phyloP scores from a whole-genome alignment of 1,139 yeast genomes.

The Sugiyamaella pinicola region DNA sequence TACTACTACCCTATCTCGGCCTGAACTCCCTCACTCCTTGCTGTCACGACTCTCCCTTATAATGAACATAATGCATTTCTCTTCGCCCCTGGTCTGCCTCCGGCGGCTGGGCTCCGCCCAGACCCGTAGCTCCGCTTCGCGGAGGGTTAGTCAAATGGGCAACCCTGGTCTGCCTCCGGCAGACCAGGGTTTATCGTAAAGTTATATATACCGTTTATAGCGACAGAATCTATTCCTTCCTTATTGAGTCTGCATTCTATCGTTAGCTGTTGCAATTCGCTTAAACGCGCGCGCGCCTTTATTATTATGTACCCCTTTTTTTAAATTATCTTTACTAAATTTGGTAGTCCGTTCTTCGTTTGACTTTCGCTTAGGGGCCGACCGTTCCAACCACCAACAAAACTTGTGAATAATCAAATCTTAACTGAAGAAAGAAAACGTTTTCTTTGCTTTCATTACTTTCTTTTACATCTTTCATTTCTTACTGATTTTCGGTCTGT shows the following conservation, averaged over 20 bases:
- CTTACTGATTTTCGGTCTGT: background rate
- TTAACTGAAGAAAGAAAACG: too few relatives aligned
- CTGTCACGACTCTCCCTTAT: too few relatives aligned
- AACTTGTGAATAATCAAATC: background rate
- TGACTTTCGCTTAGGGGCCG: slow-evolving; percentile 7
- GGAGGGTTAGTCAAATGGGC: too few relatives aligned
- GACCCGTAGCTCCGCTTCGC: too few relatives aligned
- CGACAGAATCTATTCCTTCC: background rate
- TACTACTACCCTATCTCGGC: slow-evolving; percentile 14
- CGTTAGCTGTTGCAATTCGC: background rate
- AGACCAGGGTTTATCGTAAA: too few relatives aligned
- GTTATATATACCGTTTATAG: slow-evolving; percentile 1
- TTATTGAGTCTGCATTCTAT: background rate
- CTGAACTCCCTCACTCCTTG: background rate
- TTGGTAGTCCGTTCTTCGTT: slow-evolving; percentile 2
- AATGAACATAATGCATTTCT: background rate
- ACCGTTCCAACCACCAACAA: too few relatives aligned
- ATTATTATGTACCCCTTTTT: slow-evolving; percentile 8
- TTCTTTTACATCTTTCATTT: background rate
- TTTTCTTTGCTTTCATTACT: too few relatives aligned
- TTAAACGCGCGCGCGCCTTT: slow-evolving; percentile 6
- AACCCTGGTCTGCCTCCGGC: too few relatives aligned
- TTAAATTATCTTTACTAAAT: slow-evolving; percentile 5
- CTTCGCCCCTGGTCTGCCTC: background rate
- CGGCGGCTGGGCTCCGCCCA: background rate